Base-by-base conservation (phyloP, 352 stramenopile species). In the Globisporangium okanoganense region DNA sequence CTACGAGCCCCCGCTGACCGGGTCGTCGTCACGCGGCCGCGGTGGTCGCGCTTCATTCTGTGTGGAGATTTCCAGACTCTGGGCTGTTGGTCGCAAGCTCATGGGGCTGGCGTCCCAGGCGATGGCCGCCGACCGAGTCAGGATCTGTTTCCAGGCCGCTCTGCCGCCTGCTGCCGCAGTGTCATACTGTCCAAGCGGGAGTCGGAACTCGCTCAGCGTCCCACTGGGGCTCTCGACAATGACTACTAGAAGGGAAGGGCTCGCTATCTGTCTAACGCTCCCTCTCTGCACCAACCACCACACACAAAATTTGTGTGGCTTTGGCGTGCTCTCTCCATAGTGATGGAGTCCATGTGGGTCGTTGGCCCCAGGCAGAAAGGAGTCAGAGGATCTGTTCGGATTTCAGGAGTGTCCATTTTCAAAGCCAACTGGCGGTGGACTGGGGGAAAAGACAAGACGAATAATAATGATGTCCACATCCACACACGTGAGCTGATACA, bases 311-410 rank as follows among this genome's bases (percentile, higher is more conserved):
- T 7, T 35, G 29, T 35, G 29, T 35, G 29, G 3, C 29, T 35
- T 7, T 35, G 29, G 29, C 7, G 29, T 7, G 29, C 7, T 3
- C 29, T 35, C 29, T 35, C 29, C 29, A 35, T 35, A 35, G 3
- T 35, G 29, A 35, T 35, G 3, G 29, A 35, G 29, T 35, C 29
- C 29, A 2, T 29, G 24, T 25, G 3, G 12, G 8, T n/a, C 0
- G 12, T 50, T 16, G 7, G 10, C 9, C 44, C 29, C 18, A 20
- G 22, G 22, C 9, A 7, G 16, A 33, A 58, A 58, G 31, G 53
- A 58, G 53, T 58, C 53, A 58, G 53, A 58, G 10, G 53, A 58
- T 58, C 25, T 50, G 53, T 58, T 58, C 27, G 41, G 53, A 58
- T 33, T 40, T 9, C 1, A 45, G 24, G 31, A 58, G 53, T 58